These are phyloP conservation scores for Phytophthora crassamura DNA, from an alignment of 352 stramenopile genomes.

Conservation along the genomic window DNA sequence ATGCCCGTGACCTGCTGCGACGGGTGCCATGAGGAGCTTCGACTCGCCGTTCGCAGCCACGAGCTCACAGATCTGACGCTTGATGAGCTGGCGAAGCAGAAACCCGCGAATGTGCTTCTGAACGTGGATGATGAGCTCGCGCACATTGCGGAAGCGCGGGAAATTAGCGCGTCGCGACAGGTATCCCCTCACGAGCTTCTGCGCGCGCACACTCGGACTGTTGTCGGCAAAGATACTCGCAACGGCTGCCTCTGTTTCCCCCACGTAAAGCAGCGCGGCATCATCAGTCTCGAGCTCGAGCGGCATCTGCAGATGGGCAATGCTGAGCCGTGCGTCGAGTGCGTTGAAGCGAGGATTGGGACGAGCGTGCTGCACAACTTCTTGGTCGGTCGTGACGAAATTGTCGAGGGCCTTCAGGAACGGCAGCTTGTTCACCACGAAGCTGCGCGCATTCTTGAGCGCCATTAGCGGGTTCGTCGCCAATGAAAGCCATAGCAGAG, in stretches of 20 bases:
- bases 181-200: conserved; percentile 54
- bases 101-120: conserved; percentile 70
- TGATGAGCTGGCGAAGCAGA: conserved; percentile 57
- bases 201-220: conserved; percentile 43
- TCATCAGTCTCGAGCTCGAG: conserved; percentile 58
- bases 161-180: conserved; percentile 52
- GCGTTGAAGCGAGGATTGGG: conserved; percentile 45
- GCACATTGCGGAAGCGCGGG: conserved; percentile 51
- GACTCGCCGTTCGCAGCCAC: conserved; percentile 53
- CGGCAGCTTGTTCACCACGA: conserved; percentile 76
- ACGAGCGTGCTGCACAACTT: conserved; percentile 61
- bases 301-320: conserved; percentile 46
- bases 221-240: conserved; percentile 44
- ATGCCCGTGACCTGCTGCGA: conserved; percentile 27
- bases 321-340: conserved; percentile 37
- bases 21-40: conserved; percentile 51
- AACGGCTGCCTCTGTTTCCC: conserved; percentile 39
- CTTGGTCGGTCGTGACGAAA: conserved; percentile 67
- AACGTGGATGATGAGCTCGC: conserved; percentile 55
- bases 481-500: conserved; percentile 66
- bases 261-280: conserved; percentile 44
- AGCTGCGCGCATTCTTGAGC: conserved; percentile 55
- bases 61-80: conserved; percentile 55
- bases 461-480: conserved; percentile 70
- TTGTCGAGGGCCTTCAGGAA: conserved; percentile 68